Base-by-base conservation (phyloP, 345 rosid species). In the Reutealis trisperma region DNA sequence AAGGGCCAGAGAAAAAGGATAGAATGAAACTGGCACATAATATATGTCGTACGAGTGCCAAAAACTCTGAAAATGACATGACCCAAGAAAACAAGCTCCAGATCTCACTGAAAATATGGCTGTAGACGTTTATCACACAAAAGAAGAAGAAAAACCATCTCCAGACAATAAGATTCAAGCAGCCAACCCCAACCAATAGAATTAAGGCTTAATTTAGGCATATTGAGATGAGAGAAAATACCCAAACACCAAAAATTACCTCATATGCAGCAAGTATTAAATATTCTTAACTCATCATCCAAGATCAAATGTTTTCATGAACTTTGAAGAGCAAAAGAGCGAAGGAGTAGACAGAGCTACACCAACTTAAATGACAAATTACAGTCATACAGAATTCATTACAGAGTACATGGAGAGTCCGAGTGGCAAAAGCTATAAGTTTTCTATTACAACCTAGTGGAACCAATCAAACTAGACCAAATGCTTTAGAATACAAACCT, bases 401-500 rank as follows among this genome's bases (percentile, higher is more conserved):
- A 62, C 41, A 3, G 14, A 16, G 41, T 16, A 54, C 11, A 49
- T 32, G 47, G 1, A 12, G 8, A 19, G 55, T 58, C 42, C 19
- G 19, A 34, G 27, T 25, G 42, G 54, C 44, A 3, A 45, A 76
- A 75, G 67, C 65, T 61, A 59, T 45, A 45, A 49, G n/a, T 30
- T 63, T 30, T 13, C 63, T 67, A 49, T n/a, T 12, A 49, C 49
- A 37, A 25, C 44, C 34, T n/a, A 37, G 67, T 15, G 7, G 19
- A 58, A 44, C 25, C 6, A 21, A 44, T 3, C 41, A 37, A 37
- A 37, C 5, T 37, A 57, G 52, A 66, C 60, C 15, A 73, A 27
- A 6, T 32, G 19, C 61, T 67, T 49, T 6, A 25, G 70, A 30
- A 75, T 66, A 84, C 79, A 69, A 78, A 96, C 99, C 99, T 96